Conservation (phyloP, 139 green algal species). For the Micractinium conductrix region DNA sequence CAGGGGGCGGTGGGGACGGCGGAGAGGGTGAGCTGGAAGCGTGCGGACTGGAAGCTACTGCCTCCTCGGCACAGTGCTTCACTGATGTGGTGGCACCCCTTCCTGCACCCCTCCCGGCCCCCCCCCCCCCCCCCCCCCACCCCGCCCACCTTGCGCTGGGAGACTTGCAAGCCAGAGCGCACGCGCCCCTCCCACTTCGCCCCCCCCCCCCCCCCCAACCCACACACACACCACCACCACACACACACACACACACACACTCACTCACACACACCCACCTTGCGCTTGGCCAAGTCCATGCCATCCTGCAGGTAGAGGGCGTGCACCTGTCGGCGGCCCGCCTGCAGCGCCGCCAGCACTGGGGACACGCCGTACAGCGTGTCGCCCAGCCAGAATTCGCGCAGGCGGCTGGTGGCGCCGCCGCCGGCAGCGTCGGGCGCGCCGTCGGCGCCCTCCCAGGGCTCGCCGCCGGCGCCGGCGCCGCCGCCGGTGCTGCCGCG, state of each 20-base stretch:
- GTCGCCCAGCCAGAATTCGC: slow-evolving; percentile 34
- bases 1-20: not conserved
- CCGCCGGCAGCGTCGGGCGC: not conserved
- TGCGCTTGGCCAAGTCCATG: slow-evolving; percentile 62
- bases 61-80: no score
- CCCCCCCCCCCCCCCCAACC: no score
- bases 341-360: slow-evolving; percentile 72
- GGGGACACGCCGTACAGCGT: slow-evolving; percentile 83
- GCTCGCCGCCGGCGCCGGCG: not conserved
- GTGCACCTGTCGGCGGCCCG: slow-evolving; percentile 45
- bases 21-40: no score
- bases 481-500: no score
- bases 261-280: slow-evolving; percentile 58
- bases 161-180: no score
- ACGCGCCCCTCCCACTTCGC: no score
- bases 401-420: slow-evolving; percentile 8
- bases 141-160: no score
- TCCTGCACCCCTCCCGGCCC: not conserved
- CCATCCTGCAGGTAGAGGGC: slow-evolving; percentile 61
- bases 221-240: no score
- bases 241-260: no score
- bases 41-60: no score
- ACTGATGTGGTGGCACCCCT: not conserved
- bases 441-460: not conserved
- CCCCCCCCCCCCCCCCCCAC: not conserved